These are phyloP conservation scores for Lentinula detonsa DNA, from an alignment of 768 basidiomycete species.

Conservation along the genomic window DNA sequence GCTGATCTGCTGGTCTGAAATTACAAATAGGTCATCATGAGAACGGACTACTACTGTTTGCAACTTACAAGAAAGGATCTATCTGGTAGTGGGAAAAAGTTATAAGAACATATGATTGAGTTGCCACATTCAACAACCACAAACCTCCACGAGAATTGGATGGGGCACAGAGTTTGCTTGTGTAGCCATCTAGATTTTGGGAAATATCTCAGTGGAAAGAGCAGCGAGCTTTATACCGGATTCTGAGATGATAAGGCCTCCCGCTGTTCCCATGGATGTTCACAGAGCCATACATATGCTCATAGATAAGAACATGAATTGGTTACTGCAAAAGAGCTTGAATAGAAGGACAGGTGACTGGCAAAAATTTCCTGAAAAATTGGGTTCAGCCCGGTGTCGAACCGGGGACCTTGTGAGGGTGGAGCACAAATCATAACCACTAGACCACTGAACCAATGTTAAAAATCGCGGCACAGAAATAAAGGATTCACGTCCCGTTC, in stretches of 20 bases:
- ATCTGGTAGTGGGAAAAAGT: conserved; percentile 25
- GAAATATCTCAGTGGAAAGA: neutral
- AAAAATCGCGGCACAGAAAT: too few species aligned
- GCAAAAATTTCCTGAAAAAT: neutral
- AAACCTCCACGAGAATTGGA: conserved; percentile 52
- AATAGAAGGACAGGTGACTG: neutral
- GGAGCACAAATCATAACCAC: neutral
- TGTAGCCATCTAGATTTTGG: conserved; percentile 42
- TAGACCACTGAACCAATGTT: neutral
- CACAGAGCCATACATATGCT: neutral
- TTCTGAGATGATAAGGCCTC: neutral
- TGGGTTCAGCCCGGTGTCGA: neutral
- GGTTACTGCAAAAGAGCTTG: neutral
- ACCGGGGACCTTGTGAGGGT: neutral
- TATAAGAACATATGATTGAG: too few species aligned
- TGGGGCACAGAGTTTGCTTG: conserved; percentile 54
- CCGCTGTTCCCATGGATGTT: neutral
- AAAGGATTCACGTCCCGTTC: too few species aligned
- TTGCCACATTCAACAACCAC: too few species aligned
- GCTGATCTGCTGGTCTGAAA: conserved; percentile 51
- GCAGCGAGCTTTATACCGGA: neutral
- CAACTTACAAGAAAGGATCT: conserved; percentile 61
- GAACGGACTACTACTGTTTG: neutral
- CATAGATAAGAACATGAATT: neutral
- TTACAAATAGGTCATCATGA: neutral